A percentile compares a stretch with the other conserved stretches of the same genome.
Evolutionary conservation across 768 basidiomycete species (phyloP).

Genomic region (button mushroom (Agaricus bisporus)): DNA sequence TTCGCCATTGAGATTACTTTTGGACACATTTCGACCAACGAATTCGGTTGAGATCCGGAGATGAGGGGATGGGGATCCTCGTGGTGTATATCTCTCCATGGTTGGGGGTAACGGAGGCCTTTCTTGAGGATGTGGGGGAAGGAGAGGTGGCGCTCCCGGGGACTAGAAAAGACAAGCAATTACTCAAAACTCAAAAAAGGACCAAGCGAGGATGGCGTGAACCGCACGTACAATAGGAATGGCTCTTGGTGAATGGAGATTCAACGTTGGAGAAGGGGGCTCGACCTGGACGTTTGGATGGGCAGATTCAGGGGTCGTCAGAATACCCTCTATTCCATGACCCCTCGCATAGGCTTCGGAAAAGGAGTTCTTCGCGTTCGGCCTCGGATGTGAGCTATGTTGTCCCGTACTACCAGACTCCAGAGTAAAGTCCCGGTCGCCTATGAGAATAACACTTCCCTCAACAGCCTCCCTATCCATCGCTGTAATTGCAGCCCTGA

Average conservation of each 20-base stretch:
- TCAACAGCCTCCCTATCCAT: conserved; percentile 9
- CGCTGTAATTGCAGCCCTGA: conserved; percentile 7
- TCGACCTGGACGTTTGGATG: neutral
- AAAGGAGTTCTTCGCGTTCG: neutral
- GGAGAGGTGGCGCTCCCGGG: conserved; percentile 4
- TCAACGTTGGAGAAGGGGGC: conserved; percentile 6
- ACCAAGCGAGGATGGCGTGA: neutral
- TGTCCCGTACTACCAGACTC: conserved; percentile 7
- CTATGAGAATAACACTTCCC: conserved; percentile 10
- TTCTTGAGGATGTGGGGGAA: conserved; percentile 7
- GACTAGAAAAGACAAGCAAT: neutral
- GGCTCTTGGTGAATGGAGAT: neutral
- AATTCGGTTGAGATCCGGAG: neutral
- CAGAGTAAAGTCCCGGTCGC: conserved; percentile 11
- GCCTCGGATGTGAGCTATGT: conserved; percentile 7
- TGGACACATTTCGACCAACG: neutral
- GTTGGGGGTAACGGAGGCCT: conserved; percentile 2
- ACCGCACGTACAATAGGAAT: neutral
- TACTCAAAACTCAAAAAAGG: neutral
- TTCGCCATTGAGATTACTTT: neutral
- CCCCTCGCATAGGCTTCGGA: neutral
- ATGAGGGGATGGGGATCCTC: conserved; percentile 2
- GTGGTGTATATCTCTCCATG: neutral
- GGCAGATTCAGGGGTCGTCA: neutral
- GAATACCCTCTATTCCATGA: neutral